Conservation (phyloP, 139 green algal genomes). For the Micractinium sp. region DNA sequence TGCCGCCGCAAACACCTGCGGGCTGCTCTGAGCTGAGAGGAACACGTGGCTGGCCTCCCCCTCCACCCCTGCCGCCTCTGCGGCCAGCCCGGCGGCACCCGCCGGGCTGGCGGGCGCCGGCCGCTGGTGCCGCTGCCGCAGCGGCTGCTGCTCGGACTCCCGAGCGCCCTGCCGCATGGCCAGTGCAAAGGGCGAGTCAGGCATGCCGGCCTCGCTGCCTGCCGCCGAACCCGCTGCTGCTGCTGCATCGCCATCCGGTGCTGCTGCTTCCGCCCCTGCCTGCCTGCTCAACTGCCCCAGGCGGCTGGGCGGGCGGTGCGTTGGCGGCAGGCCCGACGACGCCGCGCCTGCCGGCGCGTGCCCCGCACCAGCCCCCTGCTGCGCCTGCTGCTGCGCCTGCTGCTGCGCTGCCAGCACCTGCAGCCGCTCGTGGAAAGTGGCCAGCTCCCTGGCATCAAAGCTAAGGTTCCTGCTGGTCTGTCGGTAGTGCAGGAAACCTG, state of each 20-base stretch:
- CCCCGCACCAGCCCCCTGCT: too few species aligned
- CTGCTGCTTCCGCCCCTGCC: not conserved
- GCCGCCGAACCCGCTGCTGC: not conserved
- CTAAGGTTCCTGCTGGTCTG: constrained; percentile 41
- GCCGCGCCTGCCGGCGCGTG: not conserved
- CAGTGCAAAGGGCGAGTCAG: not conserved
- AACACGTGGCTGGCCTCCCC: not conserved
- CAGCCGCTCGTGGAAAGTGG: constrained; percentile 16
- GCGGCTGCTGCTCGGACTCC: not conserved
- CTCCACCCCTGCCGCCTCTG: not conserved
- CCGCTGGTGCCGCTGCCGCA: not conserved
- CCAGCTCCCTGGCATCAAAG: constrained; percentile 43
- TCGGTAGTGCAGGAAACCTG: constrained; percentile 17
- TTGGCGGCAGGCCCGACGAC: not conserved
- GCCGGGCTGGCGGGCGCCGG: not conserved
- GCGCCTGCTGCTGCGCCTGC: too few species aligned
- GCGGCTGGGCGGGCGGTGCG: constrained; percentile 9
- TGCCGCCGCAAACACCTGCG: not conserved
- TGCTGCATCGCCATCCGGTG: not conserved
- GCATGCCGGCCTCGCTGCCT: not conserved
- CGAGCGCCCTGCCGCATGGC: not conserved
- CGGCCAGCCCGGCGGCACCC: not conserved
- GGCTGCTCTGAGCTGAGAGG: not conserved
- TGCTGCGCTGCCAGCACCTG: not conserved
- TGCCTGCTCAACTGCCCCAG: not conserved